These are phyloP conservation scores for Candida mesenterica DNA, from an alignment of 1,139 yeast species.

Conservation along the genomic window DNA sequence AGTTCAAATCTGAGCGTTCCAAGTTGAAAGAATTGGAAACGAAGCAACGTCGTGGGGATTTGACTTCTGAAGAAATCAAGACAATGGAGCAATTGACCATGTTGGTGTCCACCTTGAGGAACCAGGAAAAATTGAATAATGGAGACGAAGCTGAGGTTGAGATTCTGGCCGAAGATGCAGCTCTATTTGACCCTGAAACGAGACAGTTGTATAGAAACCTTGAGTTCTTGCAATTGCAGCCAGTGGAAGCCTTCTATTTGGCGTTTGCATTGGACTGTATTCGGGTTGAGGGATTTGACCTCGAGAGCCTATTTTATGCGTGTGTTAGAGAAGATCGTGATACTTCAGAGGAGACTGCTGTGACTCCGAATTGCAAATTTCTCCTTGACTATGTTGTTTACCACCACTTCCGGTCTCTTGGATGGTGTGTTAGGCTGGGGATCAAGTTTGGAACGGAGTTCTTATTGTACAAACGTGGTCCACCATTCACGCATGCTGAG, in stretches of 20 bases:
- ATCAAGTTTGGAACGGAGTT: slow-evolving; percentile 87
- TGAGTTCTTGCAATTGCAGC: slow-evolving; percentile 73
- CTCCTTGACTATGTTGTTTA: slow-evolving; percentile 67
- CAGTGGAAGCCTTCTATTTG: slow-evolving; percentile 74
- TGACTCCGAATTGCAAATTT: slow-evolving; percentile 27
- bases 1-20: slow-evolving; percentile 61
- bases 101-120: slow-evolving; percentile 11
- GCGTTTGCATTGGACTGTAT: slow-evolving; percentile 48
- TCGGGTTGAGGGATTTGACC: slow-evolving; percentile 18
- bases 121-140: slow-evolving; percentile 5
- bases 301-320: slow-evolving; percentile 26
- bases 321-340: slow-evolving; percentile 18
- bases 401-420: slow-evolving; percentile 82
- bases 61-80: slow-evolving; percentile 24
- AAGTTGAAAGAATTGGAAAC: slow-evolving; percentile 37
- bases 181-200: slow-evolving; percentile 29
- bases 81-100: slow-evolving; percentile 28
- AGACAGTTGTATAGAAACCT: slow-evolving; percentile 34
- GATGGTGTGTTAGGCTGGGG: slow-evolving; percentile 95
- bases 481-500: slow-evolving; percentile 94
- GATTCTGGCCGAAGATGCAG: slow-evolving; percentile 35
- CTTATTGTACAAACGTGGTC: slow-evolving; percentile 82
- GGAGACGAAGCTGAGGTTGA: slow-evolving; percentile 12
- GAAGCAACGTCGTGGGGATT: slow-evolving; percentile 23
- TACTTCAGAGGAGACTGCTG: too few species aligned